These are phyloP conservation scores for Sicyos baderoa DNA, from an alignment of 306 rosid genomes.

Conservation along the genomic window DNA sequence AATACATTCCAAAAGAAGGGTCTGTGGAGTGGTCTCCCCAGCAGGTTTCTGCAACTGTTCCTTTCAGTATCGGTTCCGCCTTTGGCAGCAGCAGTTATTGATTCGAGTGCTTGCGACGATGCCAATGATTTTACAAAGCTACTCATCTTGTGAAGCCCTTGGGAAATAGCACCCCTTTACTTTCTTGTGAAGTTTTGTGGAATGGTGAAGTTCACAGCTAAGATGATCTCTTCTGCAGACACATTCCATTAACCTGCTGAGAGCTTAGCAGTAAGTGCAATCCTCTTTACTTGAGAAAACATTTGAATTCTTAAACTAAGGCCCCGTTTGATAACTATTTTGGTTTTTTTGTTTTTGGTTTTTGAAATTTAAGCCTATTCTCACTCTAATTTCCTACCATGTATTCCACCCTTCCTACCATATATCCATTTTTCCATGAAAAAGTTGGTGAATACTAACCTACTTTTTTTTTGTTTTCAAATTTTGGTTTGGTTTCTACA, in stretches of 20 bases:
- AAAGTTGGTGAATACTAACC: too few relatives aligned
- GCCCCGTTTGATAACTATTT: too few relatives aligned
- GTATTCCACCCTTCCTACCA: too few relatives aligned
- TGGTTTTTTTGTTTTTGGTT: too few relatives aligned
- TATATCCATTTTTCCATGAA: too few relatives aligned
- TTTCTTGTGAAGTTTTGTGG: not conserved
- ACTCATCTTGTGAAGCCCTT: constrained; percentile 6
- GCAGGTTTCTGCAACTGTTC: constrained; percentile 49
- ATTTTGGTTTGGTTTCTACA: too few relatives aligned
- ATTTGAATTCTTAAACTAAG: too few relatives aligned
- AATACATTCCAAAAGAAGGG: constrained; percentile 48
- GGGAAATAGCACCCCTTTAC: not conserved
- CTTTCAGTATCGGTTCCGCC: constrained; percentile 50
- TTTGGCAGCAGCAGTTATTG: constrained; percentile 38
- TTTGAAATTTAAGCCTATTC: too few relatives aligned
- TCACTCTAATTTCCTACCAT: too few relatives aligned
- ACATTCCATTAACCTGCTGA: not conserved
- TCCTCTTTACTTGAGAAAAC: too few relatives aligned
- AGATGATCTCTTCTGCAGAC: not conserved
- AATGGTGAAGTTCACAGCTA: constrained; percentile 11
- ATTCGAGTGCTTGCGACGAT: not conserved
- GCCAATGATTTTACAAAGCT: not conserved
- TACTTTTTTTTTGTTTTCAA: too few relatives aligned
- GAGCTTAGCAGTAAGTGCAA: not conserved
- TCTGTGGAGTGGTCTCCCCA: constrained; percentile 35